These are phyloP conservation scores for Vitis riparia DNA, from an alignment of 164 flowering plant genomes.

Conservation along the genomic window DNA sequence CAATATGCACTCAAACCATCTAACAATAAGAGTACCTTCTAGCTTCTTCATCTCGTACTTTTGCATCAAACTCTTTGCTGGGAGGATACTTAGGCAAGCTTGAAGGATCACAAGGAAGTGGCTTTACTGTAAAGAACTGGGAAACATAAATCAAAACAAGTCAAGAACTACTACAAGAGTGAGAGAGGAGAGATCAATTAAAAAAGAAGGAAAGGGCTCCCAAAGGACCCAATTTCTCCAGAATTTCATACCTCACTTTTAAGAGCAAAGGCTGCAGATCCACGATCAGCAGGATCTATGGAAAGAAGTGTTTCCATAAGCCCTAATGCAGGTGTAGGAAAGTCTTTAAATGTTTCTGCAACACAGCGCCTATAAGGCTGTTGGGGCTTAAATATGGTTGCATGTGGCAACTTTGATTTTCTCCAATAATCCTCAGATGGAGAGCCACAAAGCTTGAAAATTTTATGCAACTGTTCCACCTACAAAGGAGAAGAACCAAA, in stretches of 20 bases:
- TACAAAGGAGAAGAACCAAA: slow-evolving; percentile 21
- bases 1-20: background rate
- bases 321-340: slow-evolving; percentile 77
- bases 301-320: slow-evolving; percentile 82
- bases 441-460: slow-evolving; percentile 97
- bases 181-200: background rate
- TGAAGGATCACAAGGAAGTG: slow-evolving; percentile 92
- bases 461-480: slow-evolving; percentile 98
- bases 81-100: slow-evolving; percentile 97
- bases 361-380: slow-evolving; percentile 87
- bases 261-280: slow-evolving; percentile 79
- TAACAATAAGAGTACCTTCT: slow-evolving; percentile 61
- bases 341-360: slow-evolving; percentile 83
- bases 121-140: slow-evolving; percentile 82
- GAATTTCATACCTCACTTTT: slow-evolving; percentile 67
- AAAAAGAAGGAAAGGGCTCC: background rate
- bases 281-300: slow-evolving; percentile 91
- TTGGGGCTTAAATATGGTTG: slow-evolving; percentile 93
- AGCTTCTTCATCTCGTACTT: slow-evolving; percentile 86
- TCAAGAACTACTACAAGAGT: background rate
- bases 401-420: slow-evolving; percentile 92
- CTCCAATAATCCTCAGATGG: slow-evolving; percentile 98
- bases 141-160: slow-evolving; percentile 8
- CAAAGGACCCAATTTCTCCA: background rate
- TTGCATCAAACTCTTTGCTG: slow-evolving; percentile 95